Evolutionary conservation across 495 filamentous ascomycete species (phyloP), one percentile per base, ranked within the genome.

Genomic region (Neohortaea acidophila): DNA sequence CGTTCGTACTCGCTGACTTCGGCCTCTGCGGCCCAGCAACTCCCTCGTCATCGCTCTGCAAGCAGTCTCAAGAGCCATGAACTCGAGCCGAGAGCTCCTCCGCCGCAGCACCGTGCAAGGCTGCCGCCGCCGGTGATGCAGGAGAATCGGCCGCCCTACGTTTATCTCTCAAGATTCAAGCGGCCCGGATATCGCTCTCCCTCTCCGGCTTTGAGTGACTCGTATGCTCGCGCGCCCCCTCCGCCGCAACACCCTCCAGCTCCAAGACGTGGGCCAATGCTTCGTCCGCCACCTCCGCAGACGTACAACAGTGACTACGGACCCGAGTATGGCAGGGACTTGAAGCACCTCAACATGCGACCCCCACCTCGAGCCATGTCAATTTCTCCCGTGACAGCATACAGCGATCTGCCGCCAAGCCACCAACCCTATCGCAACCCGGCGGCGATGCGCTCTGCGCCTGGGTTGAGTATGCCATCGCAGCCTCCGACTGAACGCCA

Each of bases 111-210:
- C 9, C 47, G 32, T 35, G 30, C 47, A 3, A 25, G 42, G 5
- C 18, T 45, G 15, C 23, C 21, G 11, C 42, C 47, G 4, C 47
- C 42, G 19, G 24, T 33, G 10, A 38, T 50, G 47, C 38, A 38
- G 2, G 47, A 50, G 24, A 50, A 73, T 25, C 64, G 70, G 18
- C 76, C 72, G 15, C 75, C 73, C 0, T 75, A 73, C 51, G 64
- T 65, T 8, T 79, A 79, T 46, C 73, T 73, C 6, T 67, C 71
- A n/a, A 65, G 73, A 21, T 59, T 77, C 17, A 75, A 69, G 53
- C 69, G 75, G 14, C 73, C 74, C 7, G 71, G 72, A 11, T 70
- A 77, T 41, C 68, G 73, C 17, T 71, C 76, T 11, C 63, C 66
- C 5, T 81, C 75, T 3, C 77, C 75, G 21, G 70, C 72, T 28